Base-by-base conservation (phyloP, 148 eudicot species). In the Cornus florida region DNA sequence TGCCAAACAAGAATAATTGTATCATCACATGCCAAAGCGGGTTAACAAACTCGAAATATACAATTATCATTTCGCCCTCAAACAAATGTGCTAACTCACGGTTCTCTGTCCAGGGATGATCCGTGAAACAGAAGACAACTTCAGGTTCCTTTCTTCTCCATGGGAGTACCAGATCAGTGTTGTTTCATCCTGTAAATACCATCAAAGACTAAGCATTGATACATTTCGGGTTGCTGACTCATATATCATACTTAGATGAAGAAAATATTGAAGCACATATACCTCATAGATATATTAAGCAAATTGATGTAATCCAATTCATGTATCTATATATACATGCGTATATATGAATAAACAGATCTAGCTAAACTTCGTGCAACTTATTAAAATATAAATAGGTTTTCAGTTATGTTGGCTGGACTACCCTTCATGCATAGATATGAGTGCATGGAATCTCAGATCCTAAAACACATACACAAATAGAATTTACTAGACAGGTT, bases 41-140 rank as follows among this genome's bases (percentile, higher is more conserved):
- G 48, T 81, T 16, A 68, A 66, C 28, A 22, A 35, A 64, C 33
- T 64, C 10, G 31, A 70, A 32, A 71, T 32, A 31, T 28, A 46
- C 24, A 60, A 57, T 46, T 22, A 73, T 74, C 67, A 48, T 22
- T 50, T 38, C 41, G 60, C 39, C 78, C 76, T 24, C 20, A 65
- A 82, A 16, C 48, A 82, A 43, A 82, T 72, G 53, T 60, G 77
- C 77, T 80, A 89, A 87, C 99, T 95, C 82, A 96, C 98, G 53
- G 99, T 96, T 96, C 98, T 91, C 81, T 96, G 99, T 76, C 98
- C 99, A 60, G 89, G 94, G 50, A 92, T 77, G 84, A 96, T 91
- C 84, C 86, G 80, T 77, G 88, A 53, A 82, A 93, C 97, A 24
- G 85, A 35, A 77, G 97, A 86, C 83, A 96, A 77, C 83, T 81